Evolutionary conservation across 2,329 filamentous ascomycete species (phyloP).

Genomic region (Magnaporthiopsis rhizophila): DNA sequence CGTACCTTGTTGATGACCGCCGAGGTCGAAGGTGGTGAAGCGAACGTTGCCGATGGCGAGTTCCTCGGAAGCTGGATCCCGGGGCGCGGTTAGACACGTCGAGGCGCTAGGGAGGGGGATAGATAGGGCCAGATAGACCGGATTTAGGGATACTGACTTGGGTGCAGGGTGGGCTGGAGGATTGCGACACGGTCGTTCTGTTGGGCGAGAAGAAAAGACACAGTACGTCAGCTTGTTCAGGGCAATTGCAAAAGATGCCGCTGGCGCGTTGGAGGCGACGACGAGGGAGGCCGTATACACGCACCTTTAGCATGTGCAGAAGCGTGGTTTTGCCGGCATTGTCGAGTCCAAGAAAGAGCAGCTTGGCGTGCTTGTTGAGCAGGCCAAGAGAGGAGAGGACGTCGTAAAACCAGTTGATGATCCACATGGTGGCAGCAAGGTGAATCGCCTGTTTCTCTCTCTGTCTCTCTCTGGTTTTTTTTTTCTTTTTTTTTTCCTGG

Average conservation of each 20-base stretch:
- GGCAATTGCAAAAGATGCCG: not conserved
- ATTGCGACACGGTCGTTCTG: constrained; percentile 91
- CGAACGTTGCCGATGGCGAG: constrained; percentile 87
- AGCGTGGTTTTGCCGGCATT: constrained; percentile 93
- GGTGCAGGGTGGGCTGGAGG: constrained; percentile 83
- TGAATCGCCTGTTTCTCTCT: not conserved
- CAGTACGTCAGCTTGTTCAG: constrained; percentile 7
- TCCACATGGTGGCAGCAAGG: constrained; percentile 63
- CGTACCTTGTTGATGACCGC: constrained; percentile 84
- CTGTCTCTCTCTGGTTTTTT: not conserved
- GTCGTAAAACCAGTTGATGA: constrained; percentile 95
- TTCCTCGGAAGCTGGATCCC: constrained; percentile 68
- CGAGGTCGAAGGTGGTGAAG: constrained; percentile 91
- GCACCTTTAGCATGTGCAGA: constrained; percentile 88
- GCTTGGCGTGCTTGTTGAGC: constrained; percentile 92
- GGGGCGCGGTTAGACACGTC: not conserved
- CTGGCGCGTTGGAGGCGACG: not conserved
- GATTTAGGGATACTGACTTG: constrained; percentile 51
- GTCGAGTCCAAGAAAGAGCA: constrained; percentile 86
- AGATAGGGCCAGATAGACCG: not conserved
- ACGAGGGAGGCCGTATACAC: constrained; percentile 19
- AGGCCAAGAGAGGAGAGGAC: constrained; percentile 79
- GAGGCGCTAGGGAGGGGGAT: not conserved
- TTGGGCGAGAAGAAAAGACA: constrained; percentile 2
- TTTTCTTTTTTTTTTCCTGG: not conserved